Evolutionary conservation across 768 basidiomycete genomes (phyloP), one percentile per base, ranked within the genome.

Genomic region (Naganishia randhawae): DNA sequence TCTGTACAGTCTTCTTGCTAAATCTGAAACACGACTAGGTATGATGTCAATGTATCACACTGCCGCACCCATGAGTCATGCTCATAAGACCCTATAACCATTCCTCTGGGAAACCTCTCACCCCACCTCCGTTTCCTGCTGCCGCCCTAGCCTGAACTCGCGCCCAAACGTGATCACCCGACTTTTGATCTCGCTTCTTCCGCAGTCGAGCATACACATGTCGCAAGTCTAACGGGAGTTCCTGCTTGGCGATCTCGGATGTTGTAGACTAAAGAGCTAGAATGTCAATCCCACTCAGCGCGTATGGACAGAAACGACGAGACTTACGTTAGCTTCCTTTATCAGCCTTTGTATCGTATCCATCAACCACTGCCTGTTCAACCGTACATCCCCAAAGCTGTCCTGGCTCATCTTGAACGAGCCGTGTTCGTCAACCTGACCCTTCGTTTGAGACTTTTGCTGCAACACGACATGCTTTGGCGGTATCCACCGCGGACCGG

Each of bases 301-400:
- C 66, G 22, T 11, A 31, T 31, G 4, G 19, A 8, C 0, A 8
- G 17, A 53, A n/a, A 61, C 27, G 8, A 16, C n/a, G 27, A 42
- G 66, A 27, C 91, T 73, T 76, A 96, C 95, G 78, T 93, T 92
- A 11, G 93, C 91, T 74, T 88, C 88, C n/a, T 79, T 80, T 70
- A 97, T 78, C 50, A 99, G 81, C 72, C 84, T 82, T 75, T 93
- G 89, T 65, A 99, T 79, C 17, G 86, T 84, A 76, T 98, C 94
- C 72, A 89, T 89, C 45, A 89, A 91, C 89, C 92, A 95, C 80
- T 94, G 95, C 74, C 95, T 82, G 80, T 99, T 99, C 89, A 90
- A 88, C 31, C 86, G 83, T 1, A 87, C 85, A 72, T 85, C 83
- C 8, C 87, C 86, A 80, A 92, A 95, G 79, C 89, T 86, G 74